Evolutionary conservation across 371 early-diverging fungal species (phyloP), one percentile per base, ranked within the genome.

Genomic region (Mortierella sp.): DNA sequence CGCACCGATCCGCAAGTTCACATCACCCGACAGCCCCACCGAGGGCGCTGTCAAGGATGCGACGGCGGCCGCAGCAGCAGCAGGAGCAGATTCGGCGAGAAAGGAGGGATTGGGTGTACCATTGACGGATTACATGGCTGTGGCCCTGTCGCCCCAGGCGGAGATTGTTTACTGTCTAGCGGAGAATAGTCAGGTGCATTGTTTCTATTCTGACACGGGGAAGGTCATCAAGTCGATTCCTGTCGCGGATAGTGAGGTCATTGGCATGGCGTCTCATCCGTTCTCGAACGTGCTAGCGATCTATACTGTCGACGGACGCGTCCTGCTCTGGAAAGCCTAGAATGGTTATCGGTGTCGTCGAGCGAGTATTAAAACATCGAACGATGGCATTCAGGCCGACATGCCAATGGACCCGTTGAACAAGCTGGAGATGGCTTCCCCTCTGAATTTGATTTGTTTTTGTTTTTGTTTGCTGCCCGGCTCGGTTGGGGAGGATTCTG

Each of bases 181-280:
- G 0, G 96, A 95, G 82, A 91, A 91, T 59, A 88, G 90, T 0
- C 73, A 77, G 0, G 70, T 96, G 75, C 91, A 93, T 55, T 91
- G 91, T 53, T 94, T 94, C 77, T 83, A 90, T 43, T 78, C 91
- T 0, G 89, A 91, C 34, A 90, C 91, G 21, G 96, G 95, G 0
- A 73, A 78, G 31, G 71, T 74, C 69, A 81, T 79, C 80, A 74
- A 80, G 61, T 76, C 83, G 16, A 72, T 88, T 55, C 87, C 86
- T 43, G 84, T 88, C 34, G 86, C 90, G 8, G 94, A 94, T 4
- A 82, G 90, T 2, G 96, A 96, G 76, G 85, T 95, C 0, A 91
- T 95, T 74, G 94, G 94, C 5, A 81, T 95, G 50, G 83, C 89
- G 14, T 90, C 95, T 64, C 96, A 96, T 88, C 96, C 97, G 28